Conservation (phyloP, 768 basidiomycete genomes). For the Suillus lakei region DNA sequence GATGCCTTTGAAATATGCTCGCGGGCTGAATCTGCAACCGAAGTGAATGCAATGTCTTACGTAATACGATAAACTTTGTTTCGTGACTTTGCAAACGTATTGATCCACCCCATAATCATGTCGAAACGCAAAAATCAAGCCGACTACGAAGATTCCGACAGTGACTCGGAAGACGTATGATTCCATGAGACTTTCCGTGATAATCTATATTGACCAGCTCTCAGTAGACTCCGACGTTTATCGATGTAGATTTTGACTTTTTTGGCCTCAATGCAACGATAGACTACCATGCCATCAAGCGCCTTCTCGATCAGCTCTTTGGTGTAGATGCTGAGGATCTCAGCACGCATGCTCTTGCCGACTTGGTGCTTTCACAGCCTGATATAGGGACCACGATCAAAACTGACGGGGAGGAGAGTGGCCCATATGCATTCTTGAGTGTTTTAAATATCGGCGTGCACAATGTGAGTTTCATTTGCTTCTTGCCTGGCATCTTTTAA, state of each 20-base stretch:
- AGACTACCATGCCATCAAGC: slow-evolving; percentile 88
- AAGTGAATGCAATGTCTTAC: not conserved
- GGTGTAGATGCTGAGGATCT: slow-evolving; percentile 73
- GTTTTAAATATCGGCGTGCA: slow-evolving; percentile 80
- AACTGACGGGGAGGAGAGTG: slow-evolving; percentile 63
- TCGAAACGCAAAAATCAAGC: slow-evolving; percentile 56
- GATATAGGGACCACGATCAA: slow-evolving; percentile 89
- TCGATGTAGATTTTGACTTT: slow-evolving; percentile 74
- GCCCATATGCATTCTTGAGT: slow-evolving; percentile 88
- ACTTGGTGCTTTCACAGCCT: slow-evolving; percentile 77
- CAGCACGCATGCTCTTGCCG: slow-evolving; percentile 73
- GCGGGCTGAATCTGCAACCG: not conserved
- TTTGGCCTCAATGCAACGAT: slow-evolving; percentile 81
- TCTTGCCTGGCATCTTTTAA: not conserved
- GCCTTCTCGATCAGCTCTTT: slow-evolving; percentile 72
- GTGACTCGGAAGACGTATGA: slow-evolving; percentile 47
- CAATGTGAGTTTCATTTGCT: slow-evolving; percentile 46
- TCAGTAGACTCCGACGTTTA: slow-evolving; percentile 21
- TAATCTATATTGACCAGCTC: slow-evolving; percentile 4
- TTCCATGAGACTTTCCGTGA: slow-evolving; percentile 30
- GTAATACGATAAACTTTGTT: not conserved
- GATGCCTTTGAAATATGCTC: not conserved
- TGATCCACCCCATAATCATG: slow-evolving; percentile 35
- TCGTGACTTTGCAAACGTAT: not conserved
- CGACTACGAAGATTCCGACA: slow-evolving; percentile 39